Percentiles rank a stretch among this genome's conserved stretches.
Evolutionary conservation across 805 yeast species (phyloP).

Genomic region (Hanseniaspora clermontiae): DNA sequence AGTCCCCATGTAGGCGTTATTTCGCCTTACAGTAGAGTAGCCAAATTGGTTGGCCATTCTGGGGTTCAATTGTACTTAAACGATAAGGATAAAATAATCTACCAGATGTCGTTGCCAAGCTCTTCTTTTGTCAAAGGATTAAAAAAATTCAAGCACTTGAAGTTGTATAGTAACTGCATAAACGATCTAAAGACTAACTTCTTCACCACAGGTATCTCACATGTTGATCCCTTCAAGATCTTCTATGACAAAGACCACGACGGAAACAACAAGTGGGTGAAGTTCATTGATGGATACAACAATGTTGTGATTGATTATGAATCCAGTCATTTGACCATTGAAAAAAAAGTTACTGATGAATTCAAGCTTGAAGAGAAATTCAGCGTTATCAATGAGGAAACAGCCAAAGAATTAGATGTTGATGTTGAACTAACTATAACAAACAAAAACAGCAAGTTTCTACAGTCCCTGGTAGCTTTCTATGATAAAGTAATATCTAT

Average conservation of each 20-base stretch:
- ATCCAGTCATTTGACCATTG: conserved; percentile 5
- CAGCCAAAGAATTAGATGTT: conserved; percentile 2
- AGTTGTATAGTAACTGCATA: conserved; percentile 61
- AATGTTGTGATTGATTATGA: conserved; percentile 30
- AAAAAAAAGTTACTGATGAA: background rate
- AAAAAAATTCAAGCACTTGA: conserved; percentile 37
- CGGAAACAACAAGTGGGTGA: conserved; percentile 31
- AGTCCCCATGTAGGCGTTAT: conserved; percentile 59
- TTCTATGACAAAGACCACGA: conserved; percentile 31
- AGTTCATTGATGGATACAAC: conserved; percentile 39
- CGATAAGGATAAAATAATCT: conserved; percentile 47
- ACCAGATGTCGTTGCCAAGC: conserved; percentile 49
- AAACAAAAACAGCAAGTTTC: background rate
- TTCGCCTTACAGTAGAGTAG: conserved; percentile 55
- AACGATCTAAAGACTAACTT: conserved; percentile 73
- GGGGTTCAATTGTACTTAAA: conserved; percentile 63
- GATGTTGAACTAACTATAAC: background rate
- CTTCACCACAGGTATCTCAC: conserved; percentile 67
- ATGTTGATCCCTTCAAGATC: conserved; percentile 44
- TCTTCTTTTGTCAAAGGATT: conserved; percentile 52
- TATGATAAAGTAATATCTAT: background rate
- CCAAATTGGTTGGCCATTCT: conserved; percentile 53
- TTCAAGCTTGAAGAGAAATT: background rate
- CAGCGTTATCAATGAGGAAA: background rate
- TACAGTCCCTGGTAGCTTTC: background rate